phyloP scores from a whole-genome alignment of 2,329 filamentous ascomycete species.

The Colletotrichum cordylinicola region DNA sequence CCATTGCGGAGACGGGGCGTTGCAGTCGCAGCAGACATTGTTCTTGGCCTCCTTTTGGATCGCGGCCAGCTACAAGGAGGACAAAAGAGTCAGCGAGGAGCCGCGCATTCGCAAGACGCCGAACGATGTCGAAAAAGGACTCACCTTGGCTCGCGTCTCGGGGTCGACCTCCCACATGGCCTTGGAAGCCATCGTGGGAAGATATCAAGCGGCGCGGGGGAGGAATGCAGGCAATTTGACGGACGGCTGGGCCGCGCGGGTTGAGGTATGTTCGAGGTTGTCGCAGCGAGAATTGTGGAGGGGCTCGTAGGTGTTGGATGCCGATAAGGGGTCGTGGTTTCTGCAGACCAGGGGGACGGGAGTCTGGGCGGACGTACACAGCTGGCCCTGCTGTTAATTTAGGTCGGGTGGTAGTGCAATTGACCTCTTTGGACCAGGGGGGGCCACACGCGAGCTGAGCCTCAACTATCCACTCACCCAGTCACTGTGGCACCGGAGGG shows the following conservation, averaged over 20 bases:
- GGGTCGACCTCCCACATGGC: conserved; percentile 99
- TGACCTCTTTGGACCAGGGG: background rate
- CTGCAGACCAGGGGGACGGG: background rate
- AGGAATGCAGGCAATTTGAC: background rate
- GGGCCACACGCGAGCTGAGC: background rate
- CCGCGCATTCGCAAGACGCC: background rate
- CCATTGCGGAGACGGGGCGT: conserved; percentile 97
- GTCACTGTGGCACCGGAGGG: background rate
- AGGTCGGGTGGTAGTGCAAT: background rate
- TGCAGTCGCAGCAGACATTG: conserved; percentile 92
- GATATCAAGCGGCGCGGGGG: background rate
- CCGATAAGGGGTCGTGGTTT: conserved; percentile 19
- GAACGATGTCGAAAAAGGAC: conserved; percentile 18
- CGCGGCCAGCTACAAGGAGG: conserved; percentile 71
- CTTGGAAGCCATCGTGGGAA: conserved; percentile 66
- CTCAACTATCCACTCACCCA: background rate
- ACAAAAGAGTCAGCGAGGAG: conserved; percentile 11
- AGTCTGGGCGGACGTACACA: conserved; percentile 7
- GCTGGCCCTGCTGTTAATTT: conserved; percentile 2
- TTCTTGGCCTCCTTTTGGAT: conserved; percentile 93
- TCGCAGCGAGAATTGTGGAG: conserved; percentile 19
- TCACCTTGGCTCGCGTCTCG: conserved; percentile 92
- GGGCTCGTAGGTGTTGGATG: conserved; percentile 5
- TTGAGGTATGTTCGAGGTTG: background rate
- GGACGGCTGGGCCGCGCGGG: background rate